Percentiles rank a stretch among this genome's conserved stretches.
These are phyloP conservation scores for Chlorella sp. DNA, from an alignment of 139 green algal genomes.

Conservation along the genomic window DNA sequence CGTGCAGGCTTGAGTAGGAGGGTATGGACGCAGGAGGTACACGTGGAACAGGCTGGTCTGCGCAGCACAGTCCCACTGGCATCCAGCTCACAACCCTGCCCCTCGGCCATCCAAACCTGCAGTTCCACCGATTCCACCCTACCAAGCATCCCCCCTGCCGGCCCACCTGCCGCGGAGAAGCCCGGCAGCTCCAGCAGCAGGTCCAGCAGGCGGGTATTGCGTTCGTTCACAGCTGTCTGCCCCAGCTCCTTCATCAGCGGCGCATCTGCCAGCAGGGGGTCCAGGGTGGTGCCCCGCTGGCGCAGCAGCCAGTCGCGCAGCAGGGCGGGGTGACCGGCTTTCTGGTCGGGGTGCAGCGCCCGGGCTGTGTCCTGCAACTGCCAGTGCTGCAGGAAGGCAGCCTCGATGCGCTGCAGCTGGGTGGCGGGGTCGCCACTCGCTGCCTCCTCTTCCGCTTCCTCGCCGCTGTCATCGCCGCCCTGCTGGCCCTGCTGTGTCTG, in stretches of 20 bases:
- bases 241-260: neutral
- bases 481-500: neutral
- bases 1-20: too few relatives aligned
- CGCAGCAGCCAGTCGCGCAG: constrained; percentile 15
- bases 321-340: neutral
- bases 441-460: neutral
- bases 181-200: constrained; percentile 31
- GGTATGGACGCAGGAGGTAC: too few relatives aligned
- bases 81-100: too few relatives aligned
- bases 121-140: too few relatives aligned
- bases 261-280: neutral
- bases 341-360: constrained; percentile 3
- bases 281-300: neutral
- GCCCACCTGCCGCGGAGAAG: constrained; percentile 16
- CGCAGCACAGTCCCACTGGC: too few relatives aligned
- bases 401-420: neutral
- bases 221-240: constrained; percentile 17
- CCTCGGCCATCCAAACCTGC: too few relatives aligned
- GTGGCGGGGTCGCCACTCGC: neutral
- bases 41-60: too few relatives aligned
- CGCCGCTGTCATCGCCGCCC: neutral
- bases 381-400: constrained; percentile 23
- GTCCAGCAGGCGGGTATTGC: constrained; percentile 20
- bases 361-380: constrained; percentile 7
- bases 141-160: too few relatives aligned